phyloP scores from a whole-genome alignment of 2,329 filamentous ascomycete genomes.

The Cladorrhinum sp. region DNA sequence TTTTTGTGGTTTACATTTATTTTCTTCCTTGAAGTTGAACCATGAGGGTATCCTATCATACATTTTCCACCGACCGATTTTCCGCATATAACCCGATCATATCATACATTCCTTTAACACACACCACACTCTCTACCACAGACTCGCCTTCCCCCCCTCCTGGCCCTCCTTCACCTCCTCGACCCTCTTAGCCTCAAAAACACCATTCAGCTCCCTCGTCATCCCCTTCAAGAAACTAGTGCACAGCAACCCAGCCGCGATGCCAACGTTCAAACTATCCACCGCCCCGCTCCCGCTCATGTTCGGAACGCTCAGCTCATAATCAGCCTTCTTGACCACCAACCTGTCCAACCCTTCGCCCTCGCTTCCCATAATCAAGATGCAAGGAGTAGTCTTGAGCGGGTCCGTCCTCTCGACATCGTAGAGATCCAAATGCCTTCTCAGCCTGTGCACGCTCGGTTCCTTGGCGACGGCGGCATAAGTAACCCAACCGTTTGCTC shows the following conservation, averaged over 20 bases:
- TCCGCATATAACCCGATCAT: neutral
- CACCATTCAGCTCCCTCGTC: slow-evolving; percentile 25
- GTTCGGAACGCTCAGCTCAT: slow-evolving; percentile 62
- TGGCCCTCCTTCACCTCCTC: slow-evolving; percentile 10
- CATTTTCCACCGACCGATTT: neutral
- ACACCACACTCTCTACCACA: slow-evolving; percentile 6
- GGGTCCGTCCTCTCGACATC: slow-evolving; percentile 51
- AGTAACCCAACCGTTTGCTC: slow-evolving; percentile 72
- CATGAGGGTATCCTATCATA: slow-evolving; percentile 20
- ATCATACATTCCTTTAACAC: slow-evolving; percentile 7
- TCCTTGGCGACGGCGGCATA: slow-evolving; percentile 67
- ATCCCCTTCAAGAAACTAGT: slow-evolving; percentile 59
- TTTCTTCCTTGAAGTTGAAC: slow-evolving; percentile 1
- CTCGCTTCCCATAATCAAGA: slow-evolving; percentile 82
- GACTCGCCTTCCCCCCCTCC: neutral
- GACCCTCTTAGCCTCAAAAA: slow-evolving; percentile 8
- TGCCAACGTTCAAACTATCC: slow-evolving; percentile 91
- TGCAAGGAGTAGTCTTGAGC: slow-evolving; percentile 60
- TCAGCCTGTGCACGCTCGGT: slow-evolving; percentile 28
- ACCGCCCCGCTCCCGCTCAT: slow-evolving; percentile 54
- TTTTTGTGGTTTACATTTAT: slow-evolving; percentile 4
- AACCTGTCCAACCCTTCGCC: slow-evolving; percentile 67
- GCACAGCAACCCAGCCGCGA: slow-evolving; percentile 75
- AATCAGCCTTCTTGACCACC: slow-evolving; percentile 62
- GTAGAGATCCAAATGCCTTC: slow-evolving; percentile 48